Evolutionary conservation across 805 yeast species (phyloP).

Genomic region (Lachancea sp.): DNA sequence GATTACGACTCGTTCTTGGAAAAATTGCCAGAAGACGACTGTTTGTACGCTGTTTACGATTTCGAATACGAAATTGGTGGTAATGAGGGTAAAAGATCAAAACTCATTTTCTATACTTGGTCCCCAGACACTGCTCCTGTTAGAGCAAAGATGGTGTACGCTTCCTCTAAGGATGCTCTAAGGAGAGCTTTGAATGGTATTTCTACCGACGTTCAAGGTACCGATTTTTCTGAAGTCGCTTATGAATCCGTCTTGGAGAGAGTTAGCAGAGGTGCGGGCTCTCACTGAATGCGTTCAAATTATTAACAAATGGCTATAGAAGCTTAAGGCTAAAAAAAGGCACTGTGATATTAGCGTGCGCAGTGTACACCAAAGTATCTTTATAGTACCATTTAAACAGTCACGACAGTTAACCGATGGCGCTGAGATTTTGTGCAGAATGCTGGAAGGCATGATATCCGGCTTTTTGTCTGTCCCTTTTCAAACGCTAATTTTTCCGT

Average conservation of each 20-base stretch:
- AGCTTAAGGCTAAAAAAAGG: background rate
- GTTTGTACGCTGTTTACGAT: constrained; percentile 94
- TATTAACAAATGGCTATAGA: background rate
- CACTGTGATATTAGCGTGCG: background rate
- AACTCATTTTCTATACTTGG: constrained; percentile 75
- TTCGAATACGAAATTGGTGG: constrained; percentile 87
- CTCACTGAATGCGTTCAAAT: constrained; percentile 35
- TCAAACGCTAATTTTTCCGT: background rate
- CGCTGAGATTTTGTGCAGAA: too few species aligned
- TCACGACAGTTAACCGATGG: constrained; percentile 1
- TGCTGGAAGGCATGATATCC: too few species aligned
- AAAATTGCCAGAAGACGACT: constrained; percentile 89
- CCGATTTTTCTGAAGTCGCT: constrained; percentile 95
- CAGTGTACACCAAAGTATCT: background rate
- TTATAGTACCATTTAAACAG: background rate
- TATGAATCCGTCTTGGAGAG: constrained; percentile 87
- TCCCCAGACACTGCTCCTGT: constrained; percentile 96
- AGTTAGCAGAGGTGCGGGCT: constrained; percentile 77
- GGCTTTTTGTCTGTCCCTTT: too few species aligned
- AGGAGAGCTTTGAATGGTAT: constrained; percentile 97
- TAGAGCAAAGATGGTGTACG: constrained; percentile 95
- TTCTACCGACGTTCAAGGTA: constrained; percentile 92
- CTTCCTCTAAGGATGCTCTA: constrained; percentile 95
- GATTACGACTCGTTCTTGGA: constrained; percentile 84
- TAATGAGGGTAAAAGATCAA: constrained; percentile 91